Base-by-base conservation (phyloP, 2,329 filamentous ascomycete genomes). In the Cucurbitaria berberidis region DNA sequence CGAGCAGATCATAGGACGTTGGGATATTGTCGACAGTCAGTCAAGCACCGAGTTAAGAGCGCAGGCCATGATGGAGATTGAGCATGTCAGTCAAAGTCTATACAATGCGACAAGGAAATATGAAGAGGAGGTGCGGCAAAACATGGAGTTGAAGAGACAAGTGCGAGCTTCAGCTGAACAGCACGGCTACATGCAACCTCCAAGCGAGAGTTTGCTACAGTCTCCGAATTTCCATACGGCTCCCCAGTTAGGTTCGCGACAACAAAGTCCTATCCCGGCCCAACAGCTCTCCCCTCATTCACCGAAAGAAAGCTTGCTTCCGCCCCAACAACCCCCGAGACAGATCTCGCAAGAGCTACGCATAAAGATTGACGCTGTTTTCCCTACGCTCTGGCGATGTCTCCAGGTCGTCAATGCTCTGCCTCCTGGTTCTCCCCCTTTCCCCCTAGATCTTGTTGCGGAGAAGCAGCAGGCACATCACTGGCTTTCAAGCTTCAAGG, bases 361-460 rank as follows among this genome's bases (percentile, higher is more conserved):
- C 15, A 21, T 18, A 9, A 42, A 43, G 11, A 53, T 53, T n/a
- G 42, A 53, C 13, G 22, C 24, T 10, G n/a, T 48, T 19, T 2
- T 53, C 3, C 36, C 50, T 10, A 18, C 34, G 21, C 24, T 53
- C 5, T 53, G 49, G 49, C 19, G 39, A 7, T 49, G 21, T 29
- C 30, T 53, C 2, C 35, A 22, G 19, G 8, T 51, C 22, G 18
- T 13, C 29, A 30, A 13, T 13, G 29, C 5, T 3, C 29, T 11
- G 10, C 15, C 29, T 18, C 15, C 5, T 36, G 18, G 34, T 15
- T 18, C 34, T 36, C 18, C 34, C 8, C 10, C 34, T 16, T 7
- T 36, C 34, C 34, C 34, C 5, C 18, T n/a, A 10, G 34, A 18
- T 18, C 6, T n/a, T 36, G 34, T 3, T 19, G 6, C 18, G 15